A percentile compares a stretch with the other conserved stretches of the same genome.
Evolutionary conservation across 2,329 filamentous ascomycete genomes (phyloP).

Genomic region (Paecilomyces dactylethromorphus): DNA sequence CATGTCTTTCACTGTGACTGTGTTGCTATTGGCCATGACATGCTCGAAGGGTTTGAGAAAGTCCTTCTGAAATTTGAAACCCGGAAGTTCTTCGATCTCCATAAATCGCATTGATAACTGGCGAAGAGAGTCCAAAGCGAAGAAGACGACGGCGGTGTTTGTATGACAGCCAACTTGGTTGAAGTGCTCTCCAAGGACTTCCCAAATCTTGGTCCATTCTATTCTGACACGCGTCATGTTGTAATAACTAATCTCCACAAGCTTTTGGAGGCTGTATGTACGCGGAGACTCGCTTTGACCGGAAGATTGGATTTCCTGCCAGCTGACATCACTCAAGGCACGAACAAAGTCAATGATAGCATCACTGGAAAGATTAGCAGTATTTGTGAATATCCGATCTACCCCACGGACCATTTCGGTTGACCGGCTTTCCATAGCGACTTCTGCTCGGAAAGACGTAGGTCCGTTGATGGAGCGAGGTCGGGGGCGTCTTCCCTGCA

Average conservation of each 20-base stretch:
- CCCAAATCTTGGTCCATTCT: constrained; percentile 98
- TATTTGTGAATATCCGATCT: constrained; percentile 94
- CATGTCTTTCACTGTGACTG: constrained; percentile 94
- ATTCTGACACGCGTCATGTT: constrained; percentile 99
- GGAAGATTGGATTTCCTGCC: constrained; percentile 98
- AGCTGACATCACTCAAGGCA: constrained; percentile 90
- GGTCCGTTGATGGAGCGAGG: constrained; percentile 40
- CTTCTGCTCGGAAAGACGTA: constrained; percentile 63
- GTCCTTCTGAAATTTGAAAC: constrained; percentile 99
- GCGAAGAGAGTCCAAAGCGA: constrained; percentile 88
- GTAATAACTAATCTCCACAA: constrained; percentile 98
- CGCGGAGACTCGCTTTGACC: constrained; percentile 91
- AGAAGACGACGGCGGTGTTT: constrained; percentile 96
- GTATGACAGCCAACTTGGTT: constrained; percentile 94
- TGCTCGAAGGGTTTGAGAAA: constrained; percentile 98
- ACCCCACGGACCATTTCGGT: constrained; percentile 89
- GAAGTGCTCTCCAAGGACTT: constrained; percentile 95
- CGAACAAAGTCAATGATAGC: constrained; percentile 94
- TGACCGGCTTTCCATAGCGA: constrained; percentile 85
- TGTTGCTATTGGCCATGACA: constrained; percentile 86
- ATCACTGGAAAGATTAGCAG: constrained; percentile 84
- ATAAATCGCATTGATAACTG: constrained; percentile 98
- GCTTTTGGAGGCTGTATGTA: constrained; percentile 94
- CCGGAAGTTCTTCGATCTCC: constrained; percentile 94
- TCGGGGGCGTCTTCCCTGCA: constrained; percentile 50